Evolutionary conservation across 441 rosid species (phyloP).

Genomic region (Jatropha podagrica): DNA sequence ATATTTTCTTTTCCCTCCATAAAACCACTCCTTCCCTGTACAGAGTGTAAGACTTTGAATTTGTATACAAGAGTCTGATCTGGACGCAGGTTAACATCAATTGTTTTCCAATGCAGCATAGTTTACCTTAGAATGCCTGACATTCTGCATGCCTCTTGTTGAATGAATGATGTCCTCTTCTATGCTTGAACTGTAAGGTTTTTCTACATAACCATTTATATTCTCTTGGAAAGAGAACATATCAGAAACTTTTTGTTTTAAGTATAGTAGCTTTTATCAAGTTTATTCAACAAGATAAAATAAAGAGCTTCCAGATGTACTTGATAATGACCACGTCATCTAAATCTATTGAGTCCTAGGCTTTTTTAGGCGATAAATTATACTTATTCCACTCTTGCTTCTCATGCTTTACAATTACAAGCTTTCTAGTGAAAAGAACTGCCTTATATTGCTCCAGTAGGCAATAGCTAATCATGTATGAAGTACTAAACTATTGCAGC

Average conservation of each 20-base stretch:
- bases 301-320: neutral
- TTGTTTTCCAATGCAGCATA: too few relatives aligned
- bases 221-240: neutral
- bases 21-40: too few relatives aligned
- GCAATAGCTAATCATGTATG: neutral
- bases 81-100: neutral
- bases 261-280: neutral
- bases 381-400: neutral
- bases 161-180: neutral
- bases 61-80: neutral
- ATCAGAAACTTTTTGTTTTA: neutral
- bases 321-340: neutral
- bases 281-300: neutral
- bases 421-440: slow-evolving; percentile 1
- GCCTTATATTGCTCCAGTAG: neutral
- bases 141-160: neutral
- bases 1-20: too few relatives aligned
- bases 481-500: neutral
- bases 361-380: neutral
- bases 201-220: neutral
- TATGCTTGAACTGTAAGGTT: neutral
- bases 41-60: neutral
- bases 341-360: neutral
- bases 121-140: neutral
- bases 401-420: neutral